Evolutionary conservation across 2,329 filamentous ascomycete species (phyloP).

Genomic region (Fusarium ambrosium): DNA sequence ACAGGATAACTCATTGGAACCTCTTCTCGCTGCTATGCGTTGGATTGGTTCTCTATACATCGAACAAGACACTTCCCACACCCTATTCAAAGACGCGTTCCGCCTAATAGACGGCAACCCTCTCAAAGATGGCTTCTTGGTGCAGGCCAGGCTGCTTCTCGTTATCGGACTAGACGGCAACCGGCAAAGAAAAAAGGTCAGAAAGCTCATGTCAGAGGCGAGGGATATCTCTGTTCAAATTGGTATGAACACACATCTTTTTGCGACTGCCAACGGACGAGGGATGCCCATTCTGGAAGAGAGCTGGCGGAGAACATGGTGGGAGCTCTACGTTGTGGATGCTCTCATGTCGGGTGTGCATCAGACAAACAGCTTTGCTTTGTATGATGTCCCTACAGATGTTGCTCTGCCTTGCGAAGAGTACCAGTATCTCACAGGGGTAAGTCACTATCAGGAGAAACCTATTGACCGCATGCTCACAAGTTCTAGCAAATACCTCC

Average conservation of each 20-base stretch:
- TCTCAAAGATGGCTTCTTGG: conserved; percentile 69
- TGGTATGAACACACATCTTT: conserved; percentile 78
- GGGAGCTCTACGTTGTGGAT: conserved; percentile 83
- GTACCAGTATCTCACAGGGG: conserved; percentile 71
- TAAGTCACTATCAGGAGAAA: conserved; percentile 47
- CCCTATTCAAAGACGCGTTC: conserved; percentile 70
- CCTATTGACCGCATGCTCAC: neutral
- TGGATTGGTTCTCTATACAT: conserved; percentile 69
- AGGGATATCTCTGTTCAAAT: conserved; percentile 80
- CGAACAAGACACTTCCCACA: conserved; percentile 59
- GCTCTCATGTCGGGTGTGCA: conserved; percentile 87
- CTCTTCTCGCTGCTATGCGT: conserved; percentile 66
- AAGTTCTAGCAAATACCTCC: conserved; percentile 65
- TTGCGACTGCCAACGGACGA: conserved; percentile 72
- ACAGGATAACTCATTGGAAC: conserved; percentile 61
- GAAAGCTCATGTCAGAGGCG: conserved; percentile 75
- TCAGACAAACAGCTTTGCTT: conserved; percentile 75
- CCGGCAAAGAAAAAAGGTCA: conserved; percentile 77
- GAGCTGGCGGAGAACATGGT: conserved; percentile 90
- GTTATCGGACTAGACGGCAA: conserved; percentile 83
- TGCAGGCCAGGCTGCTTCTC: conserved; percentile 83
- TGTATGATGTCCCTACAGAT: conserved; percentile 75
- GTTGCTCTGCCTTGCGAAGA: conserved; percentile 87
- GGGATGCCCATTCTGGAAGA: conserved; percentile 80
- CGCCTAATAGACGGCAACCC: conserved; percentile 61